Percentiles rank a stretch among this genome's conserved stretches.
Conservation (phyloP, 1,284 basidiomycete genomes). For the Irpex lacteus region DNA sequence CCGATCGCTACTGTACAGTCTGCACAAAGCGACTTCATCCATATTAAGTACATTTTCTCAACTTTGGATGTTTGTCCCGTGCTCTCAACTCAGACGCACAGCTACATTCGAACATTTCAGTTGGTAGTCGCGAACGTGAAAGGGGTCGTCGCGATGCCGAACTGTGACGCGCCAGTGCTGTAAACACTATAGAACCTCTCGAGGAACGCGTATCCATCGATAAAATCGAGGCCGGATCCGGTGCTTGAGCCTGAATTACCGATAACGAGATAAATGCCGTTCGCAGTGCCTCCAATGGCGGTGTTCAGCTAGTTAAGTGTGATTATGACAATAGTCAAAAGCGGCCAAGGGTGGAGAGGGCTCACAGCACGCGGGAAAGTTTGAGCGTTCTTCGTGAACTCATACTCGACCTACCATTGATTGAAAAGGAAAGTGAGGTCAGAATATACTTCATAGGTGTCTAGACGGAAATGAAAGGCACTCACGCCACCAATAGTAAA, state of each 20-base stretch:
- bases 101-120: not conserved
- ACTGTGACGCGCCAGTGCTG: conserved; percentile 43
- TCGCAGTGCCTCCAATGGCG: conserved; percentile 24
- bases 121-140: conserved; percentile 6
- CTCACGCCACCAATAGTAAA: conserved; percentile 46
- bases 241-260: conserved; percentile 19
- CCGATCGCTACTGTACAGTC: not conserved
- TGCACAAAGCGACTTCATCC: not conserved
- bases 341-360: not conserved
- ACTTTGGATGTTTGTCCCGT: not conserved
- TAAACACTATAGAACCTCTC: conserved; percentile 66
- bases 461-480: conserved; percentile 15
- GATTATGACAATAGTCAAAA: too few species aligned
- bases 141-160: conserved; percentile 37
- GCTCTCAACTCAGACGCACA: not conserved
- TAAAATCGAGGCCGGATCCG: not conserved
- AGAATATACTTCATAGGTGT: not conserved
- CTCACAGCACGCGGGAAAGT: too few species aligned
- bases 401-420: too few species aligned
- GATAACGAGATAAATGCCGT: conserved; percentile 26
- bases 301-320: conserved; percentile 24
- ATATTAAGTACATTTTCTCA: not conserved
- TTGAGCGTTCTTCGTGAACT: too few species aligned
- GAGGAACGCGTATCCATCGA: conserved; percentile 20
- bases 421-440: not conserved